Conservation (phyloP, 2,329 filamentous ascomycete species). For the Sclerotinia trifoliorum region DNA sequence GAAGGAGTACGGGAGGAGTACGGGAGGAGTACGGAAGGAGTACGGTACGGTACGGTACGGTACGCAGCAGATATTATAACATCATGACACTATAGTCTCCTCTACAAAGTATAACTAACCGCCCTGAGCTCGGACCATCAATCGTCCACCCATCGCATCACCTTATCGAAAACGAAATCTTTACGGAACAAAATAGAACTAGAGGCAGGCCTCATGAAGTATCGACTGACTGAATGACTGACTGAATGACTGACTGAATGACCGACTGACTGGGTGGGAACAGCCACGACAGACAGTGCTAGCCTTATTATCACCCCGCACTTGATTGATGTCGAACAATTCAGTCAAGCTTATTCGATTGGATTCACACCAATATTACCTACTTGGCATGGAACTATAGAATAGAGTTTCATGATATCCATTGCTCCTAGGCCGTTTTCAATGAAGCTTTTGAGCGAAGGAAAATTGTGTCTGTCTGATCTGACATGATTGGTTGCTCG, state of each 20-base stretch:
- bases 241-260: too few relatives aligned
- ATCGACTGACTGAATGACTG: neutral
- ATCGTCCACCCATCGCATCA: neutral
- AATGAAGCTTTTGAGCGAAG: neutral
- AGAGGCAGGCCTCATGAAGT: neutral
- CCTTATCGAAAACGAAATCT: neutral
- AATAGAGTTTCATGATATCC: neutral
- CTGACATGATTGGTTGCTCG: neutral
- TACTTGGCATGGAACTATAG: neutral
- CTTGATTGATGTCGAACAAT: neutral
- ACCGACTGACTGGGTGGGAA: neutral
- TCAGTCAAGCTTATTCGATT: neutral
- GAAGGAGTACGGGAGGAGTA: too few relatives aligned
- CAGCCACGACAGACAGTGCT: neutral
- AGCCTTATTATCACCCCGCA: neutral
- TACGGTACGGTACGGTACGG: too few relatives aligned
- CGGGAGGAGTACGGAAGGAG: too few relatives aligned
- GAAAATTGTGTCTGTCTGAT: neutral
- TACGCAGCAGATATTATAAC: too few relatives aligned
- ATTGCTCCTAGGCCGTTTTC: neutral
- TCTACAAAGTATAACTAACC: neutral
- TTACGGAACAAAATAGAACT: neutral
- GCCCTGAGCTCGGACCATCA: neutral
- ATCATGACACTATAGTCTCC: too few relatives aligned
- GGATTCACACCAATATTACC: too few relatives aligned